phyloP scores from a whole-genome alignment of 345 rosid species.

The Aethionema arabicum region DNA sequence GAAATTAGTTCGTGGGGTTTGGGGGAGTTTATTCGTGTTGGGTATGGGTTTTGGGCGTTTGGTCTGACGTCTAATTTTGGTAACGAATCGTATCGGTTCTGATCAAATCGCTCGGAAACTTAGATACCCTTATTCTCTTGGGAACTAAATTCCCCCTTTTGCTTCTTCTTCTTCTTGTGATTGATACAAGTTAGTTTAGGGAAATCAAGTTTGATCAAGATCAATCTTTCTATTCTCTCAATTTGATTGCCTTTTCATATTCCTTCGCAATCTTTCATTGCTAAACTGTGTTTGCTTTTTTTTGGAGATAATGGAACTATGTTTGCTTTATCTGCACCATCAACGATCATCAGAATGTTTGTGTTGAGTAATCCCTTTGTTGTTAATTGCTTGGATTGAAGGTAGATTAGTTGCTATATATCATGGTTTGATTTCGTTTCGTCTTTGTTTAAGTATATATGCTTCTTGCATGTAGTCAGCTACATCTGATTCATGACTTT shows the following conservation, averaged over 20 bases:
- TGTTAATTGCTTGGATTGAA: neutral
- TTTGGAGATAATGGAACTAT: neutral
- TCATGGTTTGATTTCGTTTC: neutral
- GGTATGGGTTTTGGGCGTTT: conserved; percentile 20
- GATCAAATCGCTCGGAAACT: neutral
- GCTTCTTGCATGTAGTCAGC: conserved; percentile 4
- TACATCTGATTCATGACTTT: conserved; percentile 1
- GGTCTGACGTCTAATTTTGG: conserved; percentile 10
- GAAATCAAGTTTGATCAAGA: conserved; percentile 26
- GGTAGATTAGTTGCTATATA: conserved; percentile 1
- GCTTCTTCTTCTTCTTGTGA: neutral
- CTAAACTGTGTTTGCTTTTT: neutral
- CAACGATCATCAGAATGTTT: conserved; percentile 2
- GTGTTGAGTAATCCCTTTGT: neutral
- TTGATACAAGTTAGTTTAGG: conserved; percentile 9
- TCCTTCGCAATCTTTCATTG: conserved; percentile 1
- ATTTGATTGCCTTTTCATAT: conserved; percentile 15
- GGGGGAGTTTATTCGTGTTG: conserved; percentile 2
- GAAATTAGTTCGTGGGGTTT: conserved; percentile 16
- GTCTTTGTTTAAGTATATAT: neutral
- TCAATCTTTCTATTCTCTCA: neutral
- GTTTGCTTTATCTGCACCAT: neutral
- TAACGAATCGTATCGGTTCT: conserved; percentile 7
- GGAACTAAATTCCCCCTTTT: neutral
- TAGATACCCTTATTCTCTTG: conserved; percentile 6